Base-by-base conservation (phyloP, 1,284 basidiomycete species). In the Ustilago bromivora region DNA sequence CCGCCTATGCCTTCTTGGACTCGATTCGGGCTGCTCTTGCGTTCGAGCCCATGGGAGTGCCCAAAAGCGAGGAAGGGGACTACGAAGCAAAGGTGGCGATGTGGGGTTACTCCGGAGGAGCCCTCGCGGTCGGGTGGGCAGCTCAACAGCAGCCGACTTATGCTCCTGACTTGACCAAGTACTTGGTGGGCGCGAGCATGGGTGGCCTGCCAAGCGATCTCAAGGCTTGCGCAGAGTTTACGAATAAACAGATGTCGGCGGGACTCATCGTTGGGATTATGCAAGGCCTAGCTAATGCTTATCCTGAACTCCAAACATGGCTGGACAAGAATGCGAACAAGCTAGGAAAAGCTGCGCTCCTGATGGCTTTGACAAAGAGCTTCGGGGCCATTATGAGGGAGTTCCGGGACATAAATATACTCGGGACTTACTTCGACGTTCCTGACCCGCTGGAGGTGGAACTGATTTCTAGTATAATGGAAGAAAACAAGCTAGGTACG, bases 101-200 rank as follows among this genome's bases (percentile, higher is more conserved):
- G 47, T 82, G 76, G 63, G 84, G 84, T 19, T 85, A 85, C 61
- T 83, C 81, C 6, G 83, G 84, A 10, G 84, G 84, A 15, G 84
- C 82, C 3, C 66, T 83, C 1, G 83, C 84, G 6, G 77, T 78
- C 0, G 83, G 81, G 4, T 85, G 83, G 83, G 82, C 83, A 0
- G 73, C 76, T 1, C 74, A 80, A 36, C n/a, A 81, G 35, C 76
- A 81, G 49, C 58, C 67, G 13, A 46, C 57, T 4, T 83, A 84
- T 47, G 78, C 82, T 9, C 60, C 73, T 2, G 82, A 84, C 10
- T 35, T 84, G 35, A 61, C 66, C 19, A 57, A 35, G 41, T 69
- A 68, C 28, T 51, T 83, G 3, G 77, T 78, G 3, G 82, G 82
- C 11, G 76, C 78, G 12, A 72, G 81, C 32, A 70, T 81, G 61